Percentiles rank a stretch among this genome's conserved stretches.
phyloP scores from a whole-genome alignment of 352 stramenopile species.

The Phytophthora pini region DNA sequence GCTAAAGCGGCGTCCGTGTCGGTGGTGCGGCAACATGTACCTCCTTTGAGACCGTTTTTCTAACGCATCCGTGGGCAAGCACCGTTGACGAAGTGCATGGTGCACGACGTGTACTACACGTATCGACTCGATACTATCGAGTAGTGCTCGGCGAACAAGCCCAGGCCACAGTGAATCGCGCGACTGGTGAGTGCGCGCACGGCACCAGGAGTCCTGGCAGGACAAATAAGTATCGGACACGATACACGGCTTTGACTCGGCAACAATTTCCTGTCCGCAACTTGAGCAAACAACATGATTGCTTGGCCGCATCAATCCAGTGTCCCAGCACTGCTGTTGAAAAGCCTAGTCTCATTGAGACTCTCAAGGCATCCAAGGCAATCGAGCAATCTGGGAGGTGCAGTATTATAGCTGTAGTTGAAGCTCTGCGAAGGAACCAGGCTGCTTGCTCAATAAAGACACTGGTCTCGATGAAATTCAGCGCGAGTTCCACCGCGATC shows the following conservation, averaged over 20 bases:
- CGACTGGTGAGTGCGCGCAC: neutral
- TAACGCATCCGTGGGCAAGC: neutral
- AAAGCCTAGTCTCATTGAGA: too few relatives aligned
- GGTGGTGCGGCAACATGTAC: neutral
- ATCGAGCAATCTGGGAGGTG: too few relatives aligned
- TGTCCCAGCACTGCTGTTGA: neutral
- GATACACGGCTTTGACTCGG: neutral
- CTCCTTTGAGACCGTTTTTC: neutral
- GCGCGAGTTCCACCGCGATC: too few relatives aligned
- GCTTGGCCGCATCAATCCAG: neutral
- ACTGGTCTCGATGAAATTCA: neutral
- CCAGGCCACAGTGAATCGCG: too few relatives aligned
- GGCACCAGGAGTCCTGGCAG: neutral
- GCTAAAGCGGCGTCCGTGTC: neutral
- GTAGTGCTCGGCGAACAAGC: too few relatives aligned
- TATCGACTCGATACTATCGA: too few relatives aligned
- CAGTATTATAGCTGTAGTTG: too few relatives aligned
- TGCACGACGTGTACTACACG: too few relatives aligned
- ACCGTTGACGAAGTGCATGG: neutral
- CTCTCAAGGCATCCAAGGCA: too few relatives aligned
- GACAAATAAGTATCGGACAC: neutral
- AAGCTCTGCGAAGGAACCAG: too few relatives aligned
- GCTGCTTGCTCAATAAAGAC: too few relatives aligned
- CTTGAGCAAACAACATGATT: neutral
- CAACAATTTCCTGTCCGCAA: neutral